Base-by-base conservation (phyloP, 2,329 filamentous ascomycete genomes). In the Fusarium mangiferae region DNA sequence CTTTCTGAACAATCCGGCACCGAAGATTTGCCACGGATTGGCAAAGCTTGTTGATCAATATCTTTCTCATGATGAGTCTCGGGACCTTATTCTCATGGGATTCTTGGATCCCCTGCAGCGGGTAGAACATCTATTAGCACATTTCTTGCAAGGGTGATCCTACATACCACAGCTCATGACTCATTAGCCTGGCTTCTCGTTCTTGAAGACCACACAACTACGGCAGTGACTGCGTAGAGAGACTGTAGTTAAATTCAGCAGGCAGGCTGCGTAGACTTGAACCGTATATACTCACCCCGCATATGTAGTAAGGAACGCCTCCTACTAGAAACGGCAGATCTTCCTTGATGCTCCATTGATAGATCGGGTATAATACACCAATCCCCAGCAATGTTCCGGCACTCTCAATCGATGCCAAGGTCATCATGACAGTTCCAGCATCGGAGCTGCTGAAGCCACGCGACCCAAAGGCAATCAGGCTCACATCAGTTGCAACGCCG, bases 21-120 rank as follows among this genome's bases (percentile, higher is more conserved):
- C 24, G 2, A 54, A 1, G 1, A 11, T 17, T 17, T 1, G 5
- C 2, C 13, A 8, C 7, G 18, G 13, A 9, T 22, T 26, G 8
- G 1, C 14, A 54, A 38, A 14, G 35, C 7, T 20, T 8, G 18
- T 9, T 17, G 18, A 26, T 3, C 18, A 38, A 26, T 2, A 17
- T 15, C 6, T 17, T 33, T 8, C 18, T 22, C 33, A 38, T 28
- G 51, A 38, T 22, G 24, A 18, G 7, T 2, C 7, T 54, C 4
- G 22, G 13, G 18, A 28, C 20, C 6, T 22, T 28, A 7, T 13
- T 13, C 13, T 3, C 10, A 38, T 38, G 11, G 24, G 24, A 15
- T 39, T 3, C 8, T 38, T 18, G 6, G 20, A n/a, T 28, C 10
- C 7, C 35, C 24, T 54, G 10, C 18, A 28, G 4, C 5, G 6